Percentiles rank a stretch among this genome's conserved stretches.
Conservation (phyloP, 371 early-diverging fungal species). For the Lichtheimia corymbifera region DNA sequence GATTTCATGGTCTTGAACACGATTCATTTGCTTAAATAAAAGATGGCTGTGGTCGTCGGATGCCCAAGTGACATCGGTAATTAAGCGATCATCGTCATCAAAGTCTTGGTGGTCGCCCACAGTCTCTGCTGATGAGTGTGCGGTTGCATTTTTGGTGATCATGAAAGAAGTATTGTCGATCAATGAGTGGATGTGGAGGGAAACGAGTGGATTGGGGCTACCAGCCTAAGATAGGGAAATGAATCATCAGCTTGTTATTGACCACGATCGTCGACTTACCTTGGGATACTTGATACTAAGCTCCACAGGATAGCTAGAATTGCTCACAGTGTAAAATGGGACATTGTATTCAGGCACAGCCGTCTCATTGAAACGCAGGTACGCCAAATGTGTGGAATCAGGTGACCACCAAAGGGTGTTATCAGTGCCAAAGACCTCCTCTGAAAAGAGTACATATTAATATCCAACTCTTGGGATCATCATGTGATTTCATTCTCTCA, state of each 20-base stretch:
- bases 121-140: conserved; percentile 12
- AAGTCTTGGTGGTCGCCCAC: conserved; percentile 36
- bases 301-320: conserved; percentile 71
- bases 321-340: conserved; percentile 62
- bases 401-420: conserved; percentile 92
- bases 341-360: conserved; percentile 78
- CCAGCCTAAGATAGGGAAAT: conserved; percentile 58
- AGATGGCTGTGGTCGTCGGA: conserved; percentile 62
- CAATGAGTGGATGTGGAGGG: conserved; percentile 67
- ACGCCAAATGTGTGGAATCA: conserved; percentile 79
- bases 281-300: conserved; percentile 86
- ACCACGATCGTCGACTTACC: conserved; percentile 23
- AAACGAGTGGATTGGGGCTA: conserved; percentile 80
- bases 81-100: conserved; percentile 69
- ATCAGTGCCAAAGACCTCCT: conserved; percentile 79
- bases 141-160: conserved; percentile 32
- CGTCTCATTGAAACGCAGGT: conserved; percentile 84
- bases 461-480: not conserved
- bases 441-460: conserved; percentile 24
- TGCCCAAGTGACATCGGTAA: conserved; percentile 85
- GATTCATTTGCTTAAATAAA: conserved; percentile 82
- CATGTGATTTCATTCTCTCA: not conserved
- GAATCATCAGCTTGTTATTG: not conserved
- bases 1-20: conserved; percentile 83
- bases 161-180: conserved; percentile 29